Evolutionary conservation across 2,329 filamentous ascomycete genomes (phyloP).

Genomic region (Tolypocladium capitatum): DNA sequence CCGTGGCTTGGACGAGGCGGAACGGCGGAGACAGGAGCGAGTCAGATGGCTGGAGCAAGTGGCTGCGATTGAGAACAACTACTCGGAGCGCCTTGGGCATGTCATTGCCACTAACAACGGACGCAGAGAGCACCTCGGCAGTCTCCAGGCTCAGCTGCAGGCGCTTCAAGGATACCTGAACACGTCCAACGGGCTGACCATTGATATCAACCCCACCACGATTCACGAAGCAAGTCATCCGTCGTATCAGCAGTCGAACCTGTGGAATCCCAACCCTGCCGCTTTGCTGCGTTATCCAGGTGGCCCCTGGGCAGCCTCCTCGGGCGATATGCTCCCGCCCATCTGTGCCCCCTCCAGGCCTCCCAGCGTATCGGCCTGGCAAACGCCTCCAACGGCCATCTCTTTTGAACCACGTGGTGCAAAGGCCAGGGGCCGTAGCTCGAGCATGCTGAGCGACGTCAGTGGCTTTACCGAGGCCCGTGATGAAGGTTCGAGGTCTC

Average conservation of each 20-base stretch:
- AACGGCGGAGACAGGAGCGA: constrained; percentile 40
- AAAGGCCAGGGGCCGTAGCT: constrained; percentile 44
- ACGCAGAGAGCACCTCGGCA: constrained; percentile 17
- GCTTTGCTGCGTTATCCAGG: constrained; percentile 19
- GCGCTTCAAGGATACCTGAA: constrained; percentile 19
- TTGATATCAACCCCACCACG: constrained; percentile 13
- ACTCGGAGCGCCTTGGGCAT: constrained; percentile 27
- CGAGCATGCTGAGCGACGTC: constrained; percentile 53
- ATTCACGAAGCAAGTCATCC: constrained; percentile 8
- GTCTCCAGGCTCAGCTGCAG: constrained; percentile 18
- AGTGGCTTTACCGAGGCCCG: constrained; percentile 55
- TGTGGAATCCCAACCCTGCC: constrained; percentile 23
- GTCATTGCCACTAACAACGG: constrained; percentile 19
- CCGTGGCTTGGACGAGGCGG: constrained; percentile 50
- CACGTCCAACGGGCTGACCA: constrained; percentile 17
- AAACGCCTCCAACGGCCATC: constrained; percentile 24
- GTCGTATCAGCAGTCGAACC: constrained; percentile 10
- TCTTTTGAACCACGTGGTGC: constrained; percentile 20
- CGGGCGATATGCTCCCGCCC: constrained; percentile 19
- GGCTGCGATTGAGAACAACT: constrained; percentile 30
- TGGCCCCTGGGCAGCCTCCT: constrained; percentile 22
- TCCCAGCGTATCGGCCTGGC: constrained; percentile 18
- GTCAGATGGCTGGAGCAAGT: constrained; percentile 33
- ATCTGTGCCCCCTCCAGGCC: constrained; percentile 16
- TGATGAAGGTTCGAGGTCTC: constrained; percentile 29